These are phyloP conservation scores for Huntiella decipiens DNA, from an alignment of 2,329 filamentous ascomycete genomes.

Conservation along the genomic window DNA sequence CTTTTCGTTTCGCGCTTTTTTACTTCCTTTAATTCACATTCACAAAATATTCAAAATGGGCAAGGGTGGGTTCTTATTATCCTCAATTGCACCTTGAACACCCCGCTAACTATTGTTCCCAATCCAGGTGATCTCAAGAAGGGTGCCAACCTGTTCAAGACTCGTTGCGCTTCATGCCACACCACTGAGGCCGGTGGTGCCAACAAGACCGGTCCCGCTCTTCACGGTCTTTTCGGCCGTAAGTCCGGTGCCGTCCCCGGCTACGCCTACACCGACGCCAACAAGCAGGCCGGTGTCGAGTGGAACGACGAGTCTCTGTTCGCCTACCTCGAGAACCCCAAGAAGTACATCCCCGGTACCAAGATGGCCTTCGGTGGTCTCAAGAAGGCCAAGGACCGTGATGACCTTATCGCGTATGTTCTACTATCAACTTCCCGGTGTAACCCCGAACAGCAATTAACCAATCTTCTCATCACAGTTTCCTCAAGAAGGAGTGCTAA, in stretches of 20 bases:
- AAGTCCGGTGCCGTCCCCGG: conserved; percentile 81
- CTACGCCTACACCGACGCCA: conserved; percentile 97
- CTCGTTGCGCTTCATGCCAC: conserved; percentile 96
- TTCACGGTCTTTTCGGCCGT: conserved; percentile 94
- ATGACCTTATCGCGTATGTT: conserved; percentile 91
- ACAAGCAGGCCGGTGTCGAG: conserved; percentile 86
- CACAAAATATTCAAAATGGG: conserved; percentile 8
- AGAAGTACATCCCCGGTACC: conserved; percentile 99
- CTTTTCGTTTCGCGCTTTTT: conserved; percentile 4
- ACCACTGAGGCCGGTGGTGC: conserved; percentile 74
- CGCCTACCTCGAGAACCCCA: conserved; percentile 98
- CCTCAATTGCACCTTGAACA: neutral
- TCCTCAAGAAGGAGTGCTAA: conserved; percentile 11
- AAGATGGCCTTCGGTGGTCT: conserved; percentile 99
- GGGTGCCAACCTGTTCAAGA: conserved; percentile 99
- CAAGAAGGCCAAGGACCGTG: conserved; percentile 99
- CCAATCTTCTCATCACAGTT: conserved; percentile 1
- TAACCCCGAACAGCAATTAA: too few relatives aligned
- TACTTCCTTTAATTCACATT: neutral
- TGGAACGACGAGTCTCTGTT: conserved; percentile 84
- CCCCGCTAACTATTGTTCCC: neutral
- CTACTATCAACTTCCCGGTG: neutral
- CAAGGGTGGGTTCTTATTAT: conserved; percentile 6
- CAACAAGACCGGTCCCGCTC: conserved; percentile 96
- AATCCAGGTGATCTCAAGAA: conserved; percentile 74